Base-by-base conservation (phyloP, 2,329 filamentous ascomycete genomes). In the Diaporthe sp. region DNA sequence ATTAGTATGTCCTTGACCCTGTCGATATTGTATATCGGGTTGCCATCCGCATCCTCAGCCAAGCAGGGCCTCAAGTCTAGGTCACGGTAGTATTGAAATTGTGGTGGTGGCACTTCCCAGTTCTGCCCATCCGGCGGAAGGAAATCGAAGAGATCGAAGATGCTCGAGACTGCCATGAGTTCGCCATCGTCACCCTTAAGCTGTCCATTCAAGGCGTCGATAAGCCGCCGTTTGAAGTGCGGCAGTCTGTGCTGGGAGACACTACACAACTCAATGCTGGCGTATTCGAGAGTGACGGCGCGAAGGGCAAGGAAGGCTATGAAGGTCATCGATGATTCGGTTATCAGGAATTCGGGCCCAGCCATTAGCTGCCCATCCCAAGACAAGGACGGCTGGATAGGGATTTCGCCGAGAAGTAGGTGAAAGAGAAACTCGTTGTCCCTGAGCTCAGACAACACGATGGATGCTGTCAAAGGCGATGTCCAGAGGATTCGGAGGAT, bases 131-230 rank as follows among this genome's bases (percentile, higher is more conserved):
- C 87, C 27, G 86, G 81, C 2, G 88, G 83, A 75, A 97, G 89
- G 79, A 98, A 98, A 83, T 99, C 97, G 79, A 97, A 97, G 30
- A 98, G 88, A 77, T 98, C 95, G 79, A 98, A 98, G 9, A 98
- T 89, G 4, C 94, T 95, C 0, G 93, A 89, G 73, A 95, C 93
- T 37, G 87, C 85, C 50, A 93, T 86, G 7, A 91, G 86, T 71
- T 94, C 90, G 63, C 93, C 92, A 74, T 90, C 91, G 19, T 93
- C 89, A 25, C 92, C 86, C 15, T 90, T 87, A 10, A 94, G 91
- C 55, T 93, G 92, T 7, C 97, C 97, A 56, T 96, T 91, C n/a
- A 98, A 86, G 0, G 94, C 91, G 75, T 92, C 91, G 61, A 92
- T 90, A 6, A 94, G 90, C 9, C 92, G 88, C 72, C 92, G 86